A percentile compares a stretch with the other conserved stretches of the same genome.
These are phyloP conservation scores for Takakia lepidozioides DNA, from an alignment of 225 moss, liverwort and hornwort genomes.

Conservation along the genomic window DNA sequence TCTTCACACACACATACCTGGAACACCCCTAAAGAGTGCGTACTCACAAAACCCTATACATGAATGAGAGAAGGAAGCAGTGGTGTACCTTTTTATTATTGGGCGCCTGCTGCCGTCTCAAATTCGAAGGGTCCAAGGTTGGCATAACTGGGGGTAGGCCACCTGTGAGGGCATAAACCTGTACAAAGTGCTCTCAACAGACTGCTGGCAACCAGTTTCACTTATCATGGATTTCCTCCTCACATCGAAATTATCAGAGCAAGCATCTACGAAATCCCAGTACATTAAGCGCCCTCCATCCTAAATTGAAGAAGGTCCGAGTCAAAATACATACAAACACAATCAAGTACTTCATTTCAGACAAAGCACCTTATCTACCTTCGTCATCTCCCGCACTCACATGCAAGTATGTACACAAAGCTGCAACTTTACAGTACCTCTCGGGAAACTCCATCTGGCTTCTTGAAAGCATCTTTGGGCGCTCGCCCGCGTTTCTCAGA, in stretches of 20 bases:
- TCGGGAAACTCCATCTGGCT: conserved; percentile 94
- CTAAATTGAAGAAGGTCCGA: no score
- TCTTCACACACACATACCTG: no score
- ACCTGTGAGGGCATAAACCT: conserved; percentile 96
- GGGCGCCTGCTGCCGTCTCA: conserved; percentile 56
- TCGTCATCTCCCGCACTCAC: neutral
- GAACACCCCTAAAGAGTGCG: no score
- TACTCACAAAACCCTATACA: no score
- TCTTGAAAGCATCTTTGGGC: conserved; percentile 80
- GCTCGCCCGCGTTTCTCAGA: conserved; percentile 83
- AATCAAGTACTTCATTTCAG: no score
- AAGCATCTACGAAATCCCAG: no score
- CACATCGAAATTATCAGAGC: no score
- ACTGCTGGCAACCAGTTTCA: no score
- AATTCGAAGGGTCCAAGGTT: conserved; percentile 60
- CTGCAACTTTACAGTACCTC: conserved; percentile 36
- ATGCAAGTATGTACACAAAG: neutral
- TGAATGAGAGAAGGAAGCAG: no score
- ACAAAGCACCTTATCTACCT: no score
- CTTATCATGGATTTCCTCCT: no score
- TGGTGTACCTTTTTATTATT: conserved; percentile 67
- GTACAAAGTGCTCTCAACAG: conserved; percentile 7
- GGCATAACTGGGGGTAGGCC: conserved; percentile 93
- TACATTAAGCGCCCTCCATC: no score
- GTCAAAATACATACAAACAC: neutral